Conservation (phyloP, 2,329 filamentous ascomycete species). For the Coniochaeta sp. region DNA sequence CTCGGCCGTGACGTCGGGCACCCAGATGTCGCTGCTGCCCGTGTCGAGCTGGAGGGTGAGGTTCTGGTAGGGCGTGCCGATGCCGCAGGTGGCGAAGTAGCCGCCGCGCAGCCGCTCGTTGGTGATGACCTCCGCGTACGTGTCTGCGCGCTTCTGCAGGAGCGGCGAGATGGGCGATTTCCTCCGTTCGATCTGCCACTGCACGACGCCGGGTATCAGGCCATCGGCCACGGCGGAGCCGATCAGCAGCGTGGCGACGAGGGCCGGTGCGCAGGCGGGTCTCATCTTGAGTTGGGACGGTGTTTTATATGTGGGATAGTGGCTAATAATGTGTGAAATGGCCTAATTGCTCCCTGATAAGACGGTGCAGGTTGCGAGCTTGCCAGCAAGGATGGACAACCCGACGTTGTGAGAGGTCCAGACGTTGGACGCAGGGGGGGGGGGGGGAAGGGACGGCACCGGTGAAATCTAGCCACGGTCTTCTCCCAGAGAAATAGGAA, state of each 20-base stretch:
- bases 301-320: not conserved
- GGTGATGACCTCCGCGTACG: conserved; percentile 33
- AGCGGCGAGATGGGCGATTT: conserved; percentile 14
- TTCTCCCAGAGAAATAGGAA: not conserved
- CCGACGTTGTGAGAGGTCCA: not conserved
- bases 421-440: not conserved
- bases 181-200: conserved; percentile 39
- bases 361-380: not conserved
- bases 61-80: conserved; percentile 51
- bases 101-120: conserved; percentile 38
- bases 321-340: not conserved
- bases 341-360: not conserved
- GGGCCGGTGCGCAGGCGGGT: not conserved
- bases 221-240: conserved; percentile 2
- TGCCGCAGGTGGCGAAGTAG: conserved; percentile 48
- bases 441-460: not conserved
- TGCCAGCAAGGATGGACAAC: conserved; percentile 1
- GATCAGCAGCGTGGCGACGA: not conserved
- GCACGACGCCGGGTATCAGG: conserved; percentile 26
- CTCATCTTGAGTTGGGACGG: not conserved
- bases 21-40: conserved; percentile 59
- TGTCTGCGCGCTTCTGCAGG: conserved; percentile 29
- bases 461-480: not conserved
- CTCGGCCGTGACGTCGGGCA: conserved; percentile 25
- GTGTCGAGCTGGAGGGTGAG: conserved; percentile 56